Evolutionary conservation across 2,329 filamentous ascomycete genomes (phyloP), one percentile per base, ranked within the genome.

Genomic region (Fusarium sacchari): DNA sequence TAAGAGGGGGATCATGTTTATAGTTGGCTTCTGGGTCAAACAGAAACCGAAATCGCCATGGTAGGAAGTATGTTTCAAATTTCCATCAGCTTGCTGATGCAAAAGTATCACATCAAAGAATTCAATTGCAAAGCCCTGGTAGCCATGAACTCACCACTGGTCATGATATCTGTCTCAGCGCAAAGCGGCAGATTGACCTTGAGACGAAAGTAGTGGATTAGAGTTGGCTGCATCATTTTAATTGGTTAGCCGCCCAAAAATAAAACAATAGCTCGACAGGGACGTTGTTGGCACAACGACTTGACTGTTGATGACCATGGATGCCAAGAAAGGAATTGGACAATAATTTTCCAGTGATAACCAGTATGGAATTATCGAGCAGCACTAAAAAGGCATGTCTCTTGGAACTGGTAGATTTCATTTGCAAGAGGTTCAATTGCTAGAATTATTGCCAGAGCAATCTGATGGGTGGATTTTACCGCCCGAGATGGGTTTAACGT

Each of bases 1-100:
- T 46, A 68, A 24, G 13, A 75, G 53, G 15, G 60, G 58, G 47
- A 71, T 53, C 80, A 83, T 82, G 56, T 64, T 72, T 71, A 58
- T 59, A 39, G 47, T 50, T 56, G 63, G 67, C 43, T 44, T 57
- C 52, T 60, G 55, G 53, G n/a, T 64, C 68, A 49, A 64, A 64
- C 50, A 66, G 59, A 57, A 65, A 49, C 40, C 36, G 37, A 43
- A 24, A 32, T 49, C 34, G 20, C 39, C 32, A 26, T 53, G 55
- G 22, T 17, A 47, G 36, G 52, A 40, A 15, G 22, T n/a, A n/a
- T 26, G 15, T 13, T 20, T 14, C 6, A 39, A 36, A 37, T 5
- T 24, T 7, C 10, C 28, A 44, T 32, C 15, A 53, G 46, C n/a
- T 28, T 7, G 22, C 22, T 37, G 15, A 34, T 47, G 56, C 6